Base-by-base conservation (phyloP, 2,329 filamentous ascomycete genomes). In the Biscogniauxia sp. region DNA sequence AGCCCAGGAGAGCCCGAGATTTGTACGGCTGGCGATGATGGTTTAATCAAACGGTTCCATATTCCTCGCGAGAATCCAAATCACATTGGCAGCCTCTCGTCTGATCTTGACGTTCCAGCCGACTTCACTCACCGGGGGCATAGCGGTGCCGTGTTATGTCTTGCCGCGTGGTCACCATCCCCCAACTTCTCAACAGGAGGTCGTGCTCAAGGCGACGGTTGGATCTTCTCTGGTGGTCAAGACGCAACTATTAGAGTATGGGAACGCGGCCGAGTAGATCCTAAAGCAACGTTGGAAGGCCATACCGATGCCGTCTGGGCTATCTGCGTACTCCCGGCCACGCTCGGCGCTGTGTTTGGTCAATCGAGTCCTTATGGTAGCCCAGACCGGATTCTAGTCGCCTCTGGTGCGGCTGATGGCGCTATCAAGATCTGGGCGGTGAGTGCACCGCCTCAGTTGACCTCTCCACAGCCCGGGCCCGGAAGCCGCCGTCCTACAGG, bases 201-300 rank as follows among this genome's bases (percentile, higher is more conserved):
- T 6, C 87, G 93, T 64, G 92, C 91, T 7, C 87, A 90, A 69
- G 94, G 94, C 32, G 95, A 98, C 69, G 95, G 95, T 26, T 99
- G 95, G 95, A 93, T 99, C 66, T 99, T 99, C 76, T 98, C 94
- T 5, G 95, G 95, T 62, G 95, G 95, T 3, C 93, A 97, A 74
- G 95, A 99, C 75, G 88, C 91, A 19, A 96, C 92, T 6, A 88
- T 99, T 45, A 87, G 93, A 28, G 93, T 99, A 0, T 99, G 95
- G 95, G 94, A 99, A 76, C 87, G 93, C 55, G 94, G 94, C 26
- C 84, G 94, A 53, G 92, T 99, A 32, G 95, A 98, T 73, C 93
- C 95, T 7, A 98, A 98, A 76, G 93, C 93, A 1, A 97, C 93
- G 0, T 81, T 99, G 3, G 92, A 97, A 67, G 94, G 93, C 0